Evolutionary conservation across 2,329 filamentous ascomycete species (phyloP), one percentile per base, ranked within the genome.

Genomic region (Arthroderma sp.): DNA sequence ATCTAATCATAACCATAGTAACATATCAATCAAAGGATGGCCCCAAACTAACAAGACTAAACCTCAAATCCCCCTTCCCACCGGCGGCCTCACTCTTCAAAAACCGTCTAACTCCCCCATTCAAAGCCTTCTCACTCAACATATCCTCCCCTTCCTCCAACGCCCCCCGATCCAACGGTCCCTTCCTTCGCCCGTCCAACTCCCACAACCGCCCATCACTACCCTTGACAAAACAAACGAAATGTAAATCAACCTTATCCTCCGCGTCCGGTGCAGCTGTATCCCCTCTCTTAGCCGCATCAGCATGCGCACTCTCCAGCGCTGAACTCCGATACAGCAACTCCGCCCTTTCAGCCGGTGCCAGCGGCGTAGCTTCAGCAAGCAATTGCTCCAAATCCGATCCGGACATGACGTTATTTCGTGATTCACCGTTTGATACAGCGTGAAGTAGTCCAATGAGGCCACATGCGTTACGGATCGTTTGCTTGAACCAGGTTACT

Each of bases 401-500:
- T 6, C 55, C 66, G 56, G 48, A 61, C 68, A 74, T 64, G 44
- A 94, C 75, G 43, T 80, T 75, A 3, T 67, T 65, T 45, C 74
- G 68, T 1, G 84, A 82, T 1, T 73, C 72, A 0, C 87, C 87
- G 62, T 96, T 98, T 38, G 74, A 73, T 0, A 86, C 77, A 11
- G 82, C 83, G 60, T 96, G 91, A 38, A 96, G 62, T 29, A 96
- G 66, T 0, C 84, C 91, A 69, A 95, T 94, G 38, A 94, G 68
- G 0, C 89, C 89, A 62, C 89, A 96, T 0, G 89, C 86, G 61
- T 96, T 94, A 49, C 83, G 77, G 56, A 96, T 95, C 0, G 88
- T 96, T 68, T 96, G 89, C 54, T 78, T 83, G 73, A 88, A 96
- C 91, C 89, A 98, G 5, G 94, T 58, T 0, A 95, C 85, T 4